phyloP scores from a whole-genome alignment of 257 asterid species.

The Misopates orontium region DNA sequence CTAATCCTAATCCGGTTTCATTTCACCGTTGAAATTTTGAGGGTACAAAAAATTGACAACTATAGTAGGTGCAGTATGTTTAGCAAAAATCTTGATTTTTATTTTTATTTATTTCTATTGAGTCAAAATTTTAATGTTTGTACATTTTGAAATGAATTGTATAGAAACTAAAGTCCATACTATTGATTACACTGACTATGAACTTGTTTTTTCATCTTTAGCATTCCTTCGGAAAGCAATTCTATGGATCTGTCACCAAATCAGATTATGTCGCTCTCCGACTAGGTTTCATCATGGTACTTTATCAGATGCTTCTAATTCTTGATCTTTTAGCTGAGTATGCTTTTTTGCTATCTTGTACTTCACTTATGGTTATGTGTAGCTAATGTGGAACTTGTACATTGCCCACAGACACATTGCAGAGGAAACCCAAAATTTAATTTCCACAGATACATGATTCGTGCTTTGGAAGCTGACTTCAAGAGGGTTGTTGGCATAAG shows the following conservation, averaged over 20 bases:
- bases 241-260: constrained; percentile 88
- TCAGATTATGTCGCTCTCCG: constrained; percentile 87
- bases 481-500: constrained; percentile 94
- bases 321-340: constrained; percentile 10
- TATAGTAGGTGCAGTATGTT: too few species aligned
- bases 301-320: not conserved
- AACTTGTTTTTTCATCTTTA: constrained; percentile 40
- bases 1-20: not conserved
- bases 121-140: too few species aligned
- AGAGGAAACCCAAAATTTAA: constrained; percentile 84
- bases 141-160: too few species aligned
- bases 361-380: not conserved
- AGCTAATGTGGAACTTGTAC: constrained; percentile 28
- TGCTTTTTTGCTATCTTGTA: constrained; percentile 21
- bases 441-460: constrained; percentile 96
- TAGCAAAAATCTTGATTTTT: too few species aligned
- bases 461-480: constrained; percentile 96
- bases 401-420: constrained; percentile 74
- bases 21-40: not conserved
- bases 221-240: constrained; percentile 91
- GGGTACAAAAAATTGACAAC: too few species aligned
- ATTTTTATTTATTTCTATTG: too few species aligned
- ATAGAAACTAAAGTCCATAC: too few species aligned
- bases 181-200: not conserved
- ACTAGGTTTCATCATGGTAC: constrained; percentile 85